phyloP scores from a whole-genome alignment of 306 rosid species.

The Prunus mira region DNA sequence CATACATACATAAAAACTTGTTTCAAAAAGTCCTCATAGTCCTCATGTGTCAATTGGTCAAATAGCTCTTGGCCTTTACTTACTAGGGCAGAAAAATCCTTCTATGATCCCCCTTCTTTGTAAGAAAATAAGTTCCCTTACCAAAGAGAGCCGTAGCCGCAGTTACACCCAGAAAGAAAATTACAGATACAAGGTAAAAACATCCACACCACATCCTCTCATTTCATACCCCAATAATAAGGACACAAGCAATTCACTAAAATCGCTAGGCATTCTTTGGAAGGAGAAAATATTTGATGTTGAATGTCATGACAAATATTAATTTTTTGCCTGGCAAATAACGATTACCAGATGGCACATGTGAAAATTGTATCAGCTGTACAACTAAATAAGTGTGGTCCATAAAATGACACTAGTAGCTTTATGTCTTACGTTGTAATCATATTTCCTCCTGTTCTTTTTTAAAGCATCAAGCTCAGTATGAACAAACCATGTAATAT shows the following conservation, averaged over 20 bases:
- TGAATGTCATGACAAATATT: not conserved
- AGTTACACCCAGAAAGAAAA: not conserved
- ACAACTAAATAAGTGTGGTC: not conserved
- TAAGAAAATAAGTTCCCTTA: not conserved
- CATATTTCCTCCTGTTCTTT: not conserved
- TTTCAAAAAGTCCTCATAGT: not conserved
- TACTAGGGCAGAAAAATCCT: not conserved
- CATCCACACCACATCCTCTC: not conserved
- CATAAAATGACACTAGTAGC: not conserved
- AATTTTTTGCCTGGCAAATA: not conserved
- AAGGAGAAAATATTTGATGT: not conserved
- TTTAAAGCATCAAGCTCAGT: not conserved
- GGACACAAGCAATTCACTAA: not conserved
- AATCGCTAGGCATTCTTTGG: not conserved
- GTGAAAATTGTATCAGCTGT: not conserved
- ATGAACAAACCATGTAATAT: not conserved
- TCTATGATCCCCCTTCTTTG: not conserved
- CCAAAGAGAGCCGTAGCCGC: not conserved
- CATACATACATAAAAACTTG: not conserved
- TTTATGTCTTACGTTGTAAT: not conserved
- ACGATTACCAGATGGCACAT: not conserved
- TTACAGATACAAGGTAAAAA: not conserved
- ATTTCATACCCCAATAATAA: not conserved
- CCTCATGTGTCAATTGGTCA: not conserved
- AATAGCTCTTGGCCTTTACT: not conserved